These are phyloP conservation scores for Syzygium grande DNA, from an alignment of 345 rosid species.

Conservation along the genomic window DNA sequence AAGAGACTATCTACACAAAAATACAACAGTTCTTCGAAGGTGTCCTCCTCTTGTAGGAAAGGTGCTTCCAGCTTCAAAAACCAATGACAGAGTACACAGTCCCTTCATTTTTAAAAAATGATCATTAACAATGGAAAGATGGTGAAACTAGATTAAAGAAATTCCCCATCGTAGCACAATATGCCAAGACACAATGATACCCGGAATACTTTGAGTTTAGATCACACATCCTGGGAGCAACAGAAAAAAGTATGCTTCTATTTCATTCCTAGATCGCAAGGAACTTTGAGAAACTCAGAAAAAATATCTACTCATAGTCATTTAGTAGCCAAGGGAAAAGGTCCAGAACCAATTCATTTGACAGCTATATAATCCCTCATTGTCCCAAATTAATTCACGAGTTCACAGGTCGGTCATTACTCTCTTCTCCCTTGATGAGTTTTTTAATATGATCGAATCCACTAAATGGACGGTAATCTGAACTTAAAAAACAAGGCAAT, in stretches of 20 bases:
- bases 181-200: background rate
- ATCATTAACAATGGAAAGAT: background rate
- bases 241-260: background rate
- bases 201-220: background rate
- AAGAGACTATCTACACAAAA: constrained; percentile 7
- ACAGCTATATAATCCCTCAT: background rate
- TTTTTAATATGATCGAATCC: background rate
- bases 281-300: background rate
- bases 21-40: background rate
- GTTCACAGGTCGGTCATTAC: background rate
- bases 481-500: background rate
- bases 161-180: background rate
- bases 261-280: background rate
- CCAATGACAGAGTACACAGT: background rate
- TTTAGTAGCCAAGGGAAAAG: background rate
- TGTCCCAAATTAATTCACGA: background rate
- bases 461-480: background rate
- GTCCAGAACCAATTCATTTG: background rate
- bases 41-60: background rate
- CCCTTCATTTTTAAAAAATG: background rate
- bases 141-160: background rate
- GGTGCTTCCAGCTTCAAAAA: constrained; percentile 7
- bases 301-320: background rate
- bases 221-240: background rate
- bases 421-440: background rate